A percentile compares a stretch with the other conserved stretches of the same genome.
phyloP scores from a whole-genome alignment of 2,329 filamentous ascomycete genomes.

The Keithomyces neogunnii region DNA sequence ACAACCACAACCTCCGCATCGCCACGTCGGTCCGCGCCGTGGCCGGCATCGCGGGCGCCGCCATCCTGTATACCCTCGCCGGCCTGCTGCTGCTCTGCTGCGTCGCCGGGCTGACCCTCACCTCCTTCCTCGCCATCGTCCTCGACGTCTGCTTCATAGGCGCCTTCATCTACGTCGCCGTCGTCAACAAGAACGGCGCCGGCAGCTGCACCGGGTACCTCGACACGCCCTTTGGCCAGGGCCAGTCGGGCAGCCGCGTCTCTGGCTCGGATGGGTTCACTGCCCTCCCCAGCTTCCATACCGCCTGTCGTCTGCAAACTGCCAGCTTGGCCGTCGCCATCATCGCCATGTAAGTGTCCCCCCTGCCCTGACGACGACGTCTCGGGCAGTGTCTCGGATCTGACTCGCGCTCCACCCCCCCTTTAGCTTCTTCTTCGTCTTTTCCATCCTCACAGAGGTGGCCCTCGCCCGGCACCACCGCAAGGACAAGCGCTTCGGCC shows the following conservation, averaged over 20 bases:
- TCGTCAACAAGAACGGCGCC: conserved; percentile 62
- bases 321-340: conserved; percentile 72
- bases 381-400: too few species aligned
- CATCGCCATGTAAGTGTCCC: conserved; percentile 54
- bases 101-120: conserved; percentile 64
- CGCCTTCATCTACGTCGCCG: conserved; percentile 73
- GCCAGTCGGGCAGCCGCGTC: conserved; percentile 42
- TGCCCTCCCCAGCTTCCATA: conserved; percentile 35
- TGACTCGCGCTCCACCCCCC: too few species aligned
- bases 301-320: conserved; percentile 66
- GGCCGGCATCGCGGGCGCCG: conserved; percentile 67
- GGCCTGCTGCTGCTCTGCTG: conserved; percentile 72
- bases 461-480: conserved; percentile 62
- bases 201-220: conserved; percentile 52
- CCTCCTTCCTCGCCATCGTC: conserved; percentile 64
- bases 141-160: conserved; percentile 71
- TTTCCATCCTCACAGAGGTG: conserved; percentile 62
- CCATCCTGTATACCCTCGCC: conserved; percentile 64
- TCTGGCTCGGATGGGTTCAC: conserved; percentile 39
- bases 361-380: too few species aligned
- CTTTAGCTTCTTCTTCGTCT: conserved; percentile 60
- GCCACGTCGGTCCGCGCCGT: conserved; percentile 62
- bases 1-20: conserved; percentile 56
- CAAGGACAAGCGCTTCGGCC: conserved; percentile 65
- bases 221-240: conserved; percentile 60